Evolutionary conservation across 768 basidiomycete species (phyloP), one percentile per base, ranked within the genome.

Genomic region (Cystobasidium onofrii): DNA sequence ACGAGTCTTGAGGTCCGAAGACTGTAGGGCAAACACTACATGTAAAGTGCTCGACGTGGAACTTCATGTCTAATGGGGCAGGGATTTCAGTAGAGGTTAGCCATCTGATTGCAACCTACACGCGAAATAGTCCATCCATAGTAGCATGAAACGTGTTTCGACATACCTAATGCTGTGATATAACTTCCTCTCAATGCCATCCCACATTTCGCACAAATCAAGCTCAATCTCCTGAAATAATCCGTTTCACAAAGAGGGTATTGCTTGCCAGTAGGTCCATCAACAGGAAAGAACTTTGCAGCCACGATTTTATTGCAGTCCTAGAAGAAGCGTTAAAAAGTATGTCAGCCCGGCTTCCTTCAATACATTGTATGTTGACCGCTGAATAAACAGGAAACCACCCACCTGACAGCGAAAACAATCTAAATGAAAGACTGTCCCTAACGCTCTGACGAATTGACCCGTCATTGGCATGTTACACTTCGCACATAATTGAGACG

Each of bases 1-100:
- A 99, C 64, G 93, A 96, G 82, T 98, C 96, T 80, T 95, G 91
- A 2, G 95, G 93, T 6, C 96, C 96, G 79, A 99, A 98, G 46
- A 97, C 86, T 17, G 90, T 94, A 61, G 95, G 86, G 83, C 96
- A 98, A 73, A 94, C 88, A 4, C 93, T 95, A 83, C 96, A 99
- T 61, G 94, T 96, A 81, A 99, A 99, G 81, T 98, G 96, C 83
- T 99, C 96, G 77, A 98, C 94, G 81, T 99, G 95, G 82, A 88
- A 99, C 82, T 99, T 99, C 85, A 93, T 92, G 84, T 90, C 94
- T 97, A 81, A 29, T 4, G 0, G 15, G 43, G 13, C 12, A 36
- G 15, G n/a, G 39, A 20, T 6, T 33, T n/a, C n/a, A n/a, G n/a
- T n/a, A n/a, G n/a, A n/a, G n/a, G n/a, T n/a, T n/a, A n/a, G n/a